phyloP scores from a whole-genome alignment of 2,329 filamentous ascomycete genomes.

The Lasiodiplodia citricola region DNA sequence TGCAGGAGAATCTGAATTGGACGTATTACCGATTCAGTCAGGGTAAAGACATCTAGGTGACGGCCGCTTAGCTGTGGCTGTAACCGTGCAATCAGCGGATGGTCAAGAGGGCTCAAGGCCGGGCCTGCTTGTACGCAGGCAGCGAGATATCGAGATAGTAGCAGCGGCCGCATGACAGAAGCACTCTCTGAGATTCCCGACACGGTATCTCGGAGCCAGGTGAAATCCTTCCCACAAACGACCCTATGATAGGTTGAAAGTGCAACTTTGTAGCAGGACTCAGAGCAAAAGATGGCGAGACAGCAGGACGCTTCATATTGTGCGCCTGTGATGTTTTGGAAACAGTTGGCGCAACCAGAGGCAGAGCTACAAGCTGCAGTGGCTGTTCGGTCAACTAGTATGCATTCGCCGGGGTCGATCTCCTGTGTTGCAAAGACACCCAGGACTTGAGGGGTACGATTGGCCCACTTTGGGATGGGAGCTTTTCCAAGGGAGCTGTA shows the following conservation, averaged over 20 bases:
- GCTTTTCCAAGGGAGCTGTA: background rate
- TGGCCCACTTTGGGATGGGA: background rate
- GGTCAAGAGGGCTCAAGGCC: slow-evolving; percentile 34
- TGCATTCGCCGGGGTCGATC: slow-evolving; percentile 29
- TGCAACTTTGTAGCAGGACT: slow-evolving; percentile 34
- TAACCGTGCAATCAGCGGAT: slow-evolving; percentile 36
- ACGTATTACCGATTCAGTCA: slow-evolving; percentile 35
- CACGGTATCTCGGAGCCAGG: slow-evolving; percentile 32
- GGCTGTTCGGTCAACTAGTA: slow-evolving; percentile 29
- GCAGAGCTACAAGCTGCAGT: slow-evolving; percentile 32
- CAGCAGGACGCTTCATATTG: slow-evolving; percentile 33
- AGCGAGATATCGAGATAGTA: slow-evolving; percentile 38
- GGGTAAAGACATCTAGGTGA: slow-evolving; percentile 38
- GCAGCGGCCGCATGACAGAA: slow-evolving; percentile 34
- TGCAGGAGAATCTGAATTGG: slow-evolving; percentile 38
- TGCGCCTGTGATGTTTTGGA: slow-evolving; percentile 30
- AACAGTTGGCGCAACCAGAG: slow-evolving; percentile 33
- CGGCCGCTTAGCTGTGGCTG: slow-evolving; percentile 36
- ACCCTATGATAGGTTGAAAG: slow-evolving; percentile 35
- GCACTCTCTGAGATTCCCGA: slow-evolving; percentile 30
- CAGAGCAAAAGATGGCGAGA: slow-evolving; percentile 34
- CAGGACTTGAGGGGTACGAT: background rate
- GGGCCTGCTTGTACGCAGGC: slow-evolving; percentile 33
- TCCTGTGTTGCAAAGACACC: slow-evolving; percentile 9
- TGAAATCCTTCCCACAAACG: slow-evolving; percentile 38